Percentiles rank a stretch among this genome's conserved stretches.
These are phyloP conservation scores for Suillus ampliporus DNA, from an alignment of 768 basidiomycete species.

Conservation along the genomic window DNA sequence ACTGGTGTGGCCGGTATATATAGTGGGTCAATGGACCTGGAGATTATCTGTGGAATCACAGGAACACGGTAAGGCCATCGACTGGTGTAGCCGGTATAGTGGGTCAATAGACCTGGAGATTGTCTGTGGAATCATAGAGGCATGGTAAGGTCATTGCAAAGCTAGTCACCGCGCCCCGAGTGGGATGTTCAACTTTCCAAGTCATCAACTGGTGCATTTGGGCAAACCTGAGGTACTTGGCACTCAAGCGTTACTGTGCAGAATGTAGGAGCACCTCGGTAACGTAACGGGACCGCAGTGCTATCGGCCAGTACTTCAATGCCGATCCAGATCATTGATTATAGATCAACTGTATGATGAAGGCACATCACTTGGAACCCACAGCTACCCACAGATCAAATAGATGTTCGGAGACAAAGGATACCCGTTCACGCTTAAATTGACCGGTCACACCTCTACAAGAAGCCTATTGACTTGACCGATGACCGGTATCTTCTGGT, in stretches of 20 bases:
- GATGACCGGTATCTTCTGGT: neutral
- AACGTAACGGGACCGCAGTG: neutral
- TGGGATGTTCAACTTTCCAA: neutral
- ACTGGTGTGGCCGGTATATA: no score
- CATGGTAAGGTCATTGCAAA: neutral
- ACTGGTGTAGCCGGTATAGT: neutral
- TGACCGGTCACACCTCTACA: neutral
- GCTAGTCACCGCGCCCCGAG: no score
- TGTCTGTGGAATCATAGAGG: neutral
- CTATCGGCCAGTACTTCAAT: neutral
- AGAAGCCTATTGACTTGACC: neutral
- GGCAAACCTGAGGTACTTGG: neutral
- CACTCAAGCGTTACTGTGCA: neutral
- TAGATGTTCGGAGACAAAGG: neutral
- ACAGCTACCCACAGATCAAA: neutral
- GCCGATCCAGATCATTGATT: neutral
- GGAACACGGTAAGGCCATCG: neutral
- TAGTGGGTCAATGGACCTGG: no score
- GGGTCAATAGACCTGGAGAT: neutral
- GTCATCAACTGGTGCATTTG: neutral
- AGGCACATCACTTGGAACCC: neutral
- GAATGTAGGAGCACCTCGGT: neutral
- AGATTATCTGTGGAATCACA: no score
- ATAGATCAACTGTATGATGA: neutral
- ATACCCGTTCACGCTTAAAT: neutral